Conservation (phyloP, 192 early-diverging fungal species). For the Coemansia sp. region DNA sequence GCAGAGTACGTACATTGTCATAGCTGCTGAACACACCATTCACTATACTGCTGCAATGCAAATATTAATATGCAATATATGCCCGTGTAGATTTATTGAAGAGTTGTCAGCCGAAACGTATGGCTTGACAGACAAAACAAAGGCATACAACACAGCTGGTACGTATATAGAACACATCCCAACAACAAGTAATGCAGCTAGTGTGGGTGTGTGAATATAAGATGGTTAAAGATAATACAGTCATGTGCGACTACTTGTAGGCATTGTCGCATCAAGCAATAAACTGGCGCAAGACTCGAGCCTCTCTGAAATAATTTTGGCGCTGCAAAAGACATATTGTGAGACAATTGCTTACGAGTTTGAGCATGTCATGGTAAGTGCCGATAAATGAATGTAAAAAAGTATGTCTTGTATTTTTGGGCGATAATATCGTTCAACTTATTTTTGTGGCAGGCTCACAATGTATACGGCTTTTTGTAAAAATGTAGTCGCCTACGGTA, state of each 20-base stretch:
- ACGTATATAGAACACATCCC: neutral
- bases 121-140: constrained; percentile 66
- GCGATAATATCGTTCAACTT: too few species aligned
- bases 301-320: constrained; percentile 28
- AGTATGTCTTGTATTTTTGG: neutral
- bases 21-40: too few species aligned
- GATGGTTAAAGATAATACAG: constrained; percentile 3
- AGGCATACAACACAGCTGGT: constrained; percentile 34
- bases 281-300: constrained; percentile 15
- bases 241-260: constrained; percentile 8
- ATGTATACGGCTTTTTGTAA: neutral
- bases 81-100: constrained; percentile 40
- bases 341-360: constrained; percentile 91
- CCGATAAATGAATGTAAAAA: neutral
- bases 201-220: constrained; percentile 7
- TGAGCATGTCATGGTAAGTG: constrained; percentile 71
- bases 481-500: constrained; percentile 62
- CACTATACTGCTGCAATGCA: too few species aligned
- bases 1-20: constrained; percentile 36
- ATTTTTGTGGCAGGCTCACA: neutral
- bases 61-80: neutral
- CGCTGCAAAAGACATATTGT: constrained; percentile 69
- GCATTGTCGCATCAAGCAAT: constrained; percentile 30
- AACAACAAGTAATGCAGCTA: neutral
- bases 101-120: constrained; percentile 64